Conservation (phyloP, 352 stramenopile species). For the Saprolegnia diclina region DNA sequence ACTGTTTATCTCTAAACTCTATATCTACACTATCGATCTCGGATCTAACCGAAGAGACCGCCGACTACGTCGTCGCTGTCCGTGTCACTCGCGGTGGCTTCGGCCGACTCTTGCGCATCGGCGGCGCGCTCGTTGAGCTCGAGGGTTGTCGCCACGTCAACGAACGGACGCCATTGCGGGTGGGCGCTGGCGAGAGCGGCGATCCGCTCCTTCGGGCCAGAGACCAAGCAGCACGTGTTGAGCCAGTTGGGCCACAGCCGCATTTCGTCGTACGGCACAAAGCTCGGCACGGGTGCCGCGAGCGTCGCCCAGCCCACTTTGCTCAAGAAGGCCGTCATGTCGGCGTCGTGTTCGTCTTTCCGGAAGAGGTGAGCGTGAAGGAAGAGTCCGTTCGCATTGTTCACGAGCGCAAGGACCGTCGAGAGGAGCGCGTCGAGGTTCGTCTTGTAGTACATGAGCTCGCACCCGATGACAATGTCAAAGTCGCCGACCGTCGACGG, state of each 20-base stretch:
- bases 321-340: slow-evolving; percentile 2
- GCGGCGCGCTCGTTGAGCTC: not conserved
- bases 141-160: not conserved
- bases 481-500: not conserved
- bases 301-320: not conserved
- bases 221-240: slow-evolving; percentile 20
- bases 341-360: slow-evolving; percentile 14
- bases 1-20: no score
- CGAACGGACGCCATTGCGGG: slow-evolving; percentile 6
- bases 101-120: not conserved
- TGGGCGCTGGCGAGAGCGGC: not conserved
- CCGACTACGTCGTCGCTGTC: not conserved
- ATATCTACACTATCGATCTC: not conserved
- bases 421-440: slow-evolving; percentile 7
- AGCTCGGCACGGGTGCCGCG: slow-evolving; percentile 6
- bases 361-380: slow-evolving; percentile 19
- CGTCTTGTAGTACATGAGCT: slow-evolving; percentile 25
- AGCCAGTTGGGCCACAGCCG: slow-evolving; percentile 8
- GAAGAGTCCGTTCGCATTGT: not conserved
- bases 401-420: slow-evolving; percentile 5
- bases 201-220: slow-evolving; percentile 6
- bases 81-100: not conserved
- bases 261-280: slow-evolving; percentile 5
- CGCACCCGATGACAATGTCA: slow-evolving; percentile 19
- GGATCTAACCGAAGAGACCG: not conserved